Evolutionary conservation across 2,329 filamentous ascomycete genomes (phyloP), one percentile per base, ranked within the genome.

Genomic region (Penicillium italicum): DNA sequence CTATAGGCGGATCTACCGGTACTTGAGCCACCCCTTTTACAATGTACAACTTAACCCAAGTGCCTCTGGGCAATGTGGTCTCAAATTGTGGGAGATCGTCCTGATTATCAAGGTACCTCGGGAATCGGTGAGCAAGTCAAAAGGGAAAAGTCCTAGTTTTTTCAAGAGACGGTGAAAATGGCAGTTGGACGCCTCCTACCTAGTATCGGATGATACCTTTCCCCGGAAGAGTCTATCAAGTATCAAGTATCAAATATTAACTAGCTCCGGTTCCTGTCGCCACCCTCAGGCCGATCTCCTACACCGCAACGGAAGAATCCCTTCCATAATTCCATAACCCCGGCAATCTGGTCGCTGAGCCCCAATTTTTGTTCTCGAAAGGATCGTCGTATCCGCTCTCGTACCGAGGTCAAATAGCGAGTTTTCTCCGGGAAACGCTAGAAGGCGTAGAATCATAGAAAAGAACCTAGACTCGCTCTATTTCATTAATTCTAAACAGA

Each of bases 291-390:
- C 34, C 44, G 30, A 49, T 45, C 40, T 24, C 31, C 31, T 38
- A 45, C 53, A 45, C 52, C 46, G 52, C 52, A 55, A 50, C 38
- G 22, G 24, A 40, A 22, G 38, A 24, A n/a, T 30, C 24, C 37
- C 30, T 37, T 55, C 26, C 38, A 51, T 42, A 43, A 33, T 36
- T 55, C 24, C 38, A 51, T 50, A 43, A 33, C 40, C 38, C 59
- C 60, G 60, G 44, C 50, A 50, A 12, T 36, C 16, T 58, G 60
- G 58, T 60, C 34, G 33, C 18, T 49, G 59, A 53, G 48, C 42
- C 47, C 20, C 22, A 22, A 11, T 51, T 24, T 40, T 22, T 42
- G 28, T 46, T 52, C 45, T 55, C 53, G 48, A 52, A 51, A 53
- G 33, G 58, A 58, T 58, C 49, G 47, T 10, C 50, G 42, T 46